Evolutionary conservation across 2,329 filamentous ascomycete species (phyloP), one percentile per base, ranked within the genome.

Genomic region (Neobulgaria alba): DNA sequence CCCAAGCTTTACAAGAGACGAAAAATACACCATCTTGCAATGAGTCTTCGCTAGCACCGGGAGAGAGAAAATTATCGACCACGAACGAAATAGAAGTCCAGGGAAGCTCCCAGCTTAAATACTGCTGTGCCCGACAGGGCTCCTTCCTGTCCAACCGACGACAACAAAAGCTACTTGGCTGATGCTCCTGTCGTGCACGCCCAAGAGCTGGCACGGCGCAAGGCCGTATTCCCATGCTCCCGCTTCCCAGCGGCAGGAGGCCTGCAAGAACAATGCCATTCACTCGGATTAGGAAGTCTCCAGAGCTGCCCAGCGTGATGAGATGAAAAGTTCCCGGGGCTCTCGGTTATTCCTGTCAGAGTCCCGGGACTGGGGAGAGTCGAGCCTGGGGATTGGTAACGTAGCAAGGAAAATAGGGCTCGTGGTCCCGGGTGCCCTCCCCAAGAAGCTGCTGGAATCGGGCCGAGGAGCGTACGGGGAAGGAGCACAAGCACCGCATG

Each of bases 11-110:
- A 36, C 44, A 42, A 53, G 19, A 12, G 46, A 46, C 10, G 43
- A 34, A 12, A 42, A 29, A 16, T 41, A 42, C 51, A 46, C 53
- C 47, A 54, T 41, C 48, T 30, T 36, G 29, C 12, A 30, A 34
- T 33, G 35, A 33, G 29, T 19, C 36, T 14, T 18, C 35, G 7
- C 16, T 33, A 26, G 26, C 15, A 20, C 9, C 10, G 16, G n/a
- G 26, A 16, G 15, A 14, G 3, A 26, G 19, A 14, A 8, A 34
- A 14, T n/a, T 10, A 38, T 4, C 4, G 38, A 17, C n/a, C 17
- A 4, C 23, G 20, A 29, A 38, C 33, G 30, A 33, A 39, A 32
- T 10, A 31, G 31, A 38, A 35, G 10, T 3, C 33, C 17, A 35
- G 18, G 17, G 19, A 21, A 20, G 5, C 15, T 15, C 10, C 20